phyloP scores from a whole-genome alignment of 2,329 filamentous ascomycete species.

The Alternaria arborescens region DNA sequence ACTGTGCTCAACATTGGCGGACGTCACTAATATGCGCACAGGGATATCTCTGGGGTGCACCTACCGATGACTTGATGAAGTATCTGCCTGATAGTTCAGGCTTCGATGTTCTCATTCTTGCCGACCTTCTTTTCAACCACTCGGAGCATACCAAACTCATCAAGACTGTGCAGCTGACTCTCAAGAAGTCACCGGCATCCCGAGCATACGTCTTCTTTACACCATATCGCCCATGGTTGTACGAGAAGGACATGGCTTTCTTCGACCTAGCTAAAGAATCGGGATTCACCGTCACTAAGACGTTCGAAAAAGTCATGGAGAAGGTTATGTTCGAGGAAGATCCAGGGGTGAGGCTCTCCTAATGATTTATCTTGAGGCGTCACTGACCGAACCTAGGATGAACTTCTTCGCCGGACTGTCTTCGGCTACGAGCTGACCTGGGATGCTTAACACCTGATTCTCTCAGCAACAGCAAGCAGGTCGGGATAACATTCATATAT shows the following conservation, averaged over 20 bases:
- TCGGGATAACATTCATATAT: not conserved
- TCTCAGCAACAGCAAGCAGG: not conserved
- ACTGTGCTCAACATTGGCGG: not conserved
- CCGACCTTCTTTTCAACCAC: constrained; percentile 91
- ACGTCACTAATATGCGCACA: constrained; percentile 44
- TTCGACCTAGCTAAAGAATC: constrained; percentile 77
- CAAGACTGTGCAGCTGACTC: constrained; percentile 72
- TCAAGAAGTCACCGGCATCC: constrained; percentile 65
- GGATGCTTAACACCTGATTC: constrained; percentile 43
- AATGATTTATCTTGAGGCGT: not conserved
- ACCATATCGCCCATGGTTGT: constrained; percentile 89
- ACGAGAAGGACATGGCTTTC: constrained; percentile 84
- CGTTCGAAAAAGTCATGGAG: constrained; percentile 83
- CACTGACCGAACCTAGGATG: constrained; percentile 62
- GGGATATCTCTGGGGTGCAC: constrained; percentile 86
- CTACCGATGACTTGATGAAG: constrained; percentile 65
- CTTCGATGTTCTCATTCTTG: constrained; percentile 86
- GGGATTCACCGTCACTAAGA: constrained; percentile 80
- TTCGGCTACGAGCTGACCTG: constrained; percentile 79
- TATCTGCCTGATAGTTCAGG: constrained; percentile 60
- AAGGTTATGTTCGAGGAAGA: constrained; percentile 90
- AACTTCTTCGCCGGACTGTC: constrained; percentile 81
- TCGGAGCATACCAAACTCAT: constrained; percentile 83
- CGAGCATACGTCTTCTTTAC: constrained; percentile 91
- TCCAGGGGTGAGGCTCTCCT: constrained; percentile 67